Evolutionary conservation across 23 red algal species (phyloP), one percentile per base, ranked within the genome.

Genomic region (Gracilaria gracilis): DNA sequence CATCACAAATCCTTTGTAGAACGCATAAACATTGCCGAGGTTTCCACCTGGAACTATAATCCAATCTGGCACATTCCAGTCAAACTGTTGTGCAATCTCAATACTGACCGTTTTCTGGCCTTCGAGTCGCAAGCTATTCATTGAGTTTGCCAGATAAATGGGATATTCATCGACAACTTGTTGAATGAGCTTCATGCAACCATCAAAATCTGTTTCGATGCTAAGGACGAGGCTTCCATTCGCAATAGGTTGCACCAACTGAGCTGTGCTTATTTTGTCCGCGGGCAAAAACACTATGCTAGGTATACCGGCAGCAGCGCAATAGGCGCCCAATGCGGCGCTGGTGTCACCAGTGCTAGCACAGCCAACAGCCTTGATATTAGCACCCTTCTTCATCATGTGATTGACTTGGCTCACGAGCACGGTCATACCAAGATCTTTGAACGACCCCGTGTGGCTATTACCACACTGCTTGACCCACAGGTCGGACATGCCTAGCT

Each of bases 391-490:
- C 49, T 87, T 90, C 36, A 91, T 94, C 94, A 99, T 99, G 67
- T 99, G 94, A 75, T 99, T 99, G 38, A 99, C 97, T 78, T 99
- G 97, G 19, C 94, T 96, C 3, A 99, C 97, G 57, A 99, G 87
- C 57, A 96, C 97, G 4, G 97, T 99, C 97, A 99, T 99, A 57
- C 97, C 97, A 80, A 99, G 93, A 80, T 99, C 97, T 83, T 99
- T 99, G 61, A 99, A 99, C 17, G 94, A 96, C 55, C 97, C 97
- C 36, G 94, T 99, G 83, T 99, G 97, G 39, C 91, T 95, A 71
- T 96, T 96, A 46, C 97, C 97, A 58, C 97, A 99, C 80, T 99
- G 97, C 71, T 99, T 99, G 81, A 99, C 97, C 97, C 97, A 99
- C 57, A 99, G 67, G 67, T 99, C 97, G 49, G 89, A 67, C 97